phyloP scores from a whole-genome alignment of 129 eudicot species.

The Flaveria linearis region DNA sequence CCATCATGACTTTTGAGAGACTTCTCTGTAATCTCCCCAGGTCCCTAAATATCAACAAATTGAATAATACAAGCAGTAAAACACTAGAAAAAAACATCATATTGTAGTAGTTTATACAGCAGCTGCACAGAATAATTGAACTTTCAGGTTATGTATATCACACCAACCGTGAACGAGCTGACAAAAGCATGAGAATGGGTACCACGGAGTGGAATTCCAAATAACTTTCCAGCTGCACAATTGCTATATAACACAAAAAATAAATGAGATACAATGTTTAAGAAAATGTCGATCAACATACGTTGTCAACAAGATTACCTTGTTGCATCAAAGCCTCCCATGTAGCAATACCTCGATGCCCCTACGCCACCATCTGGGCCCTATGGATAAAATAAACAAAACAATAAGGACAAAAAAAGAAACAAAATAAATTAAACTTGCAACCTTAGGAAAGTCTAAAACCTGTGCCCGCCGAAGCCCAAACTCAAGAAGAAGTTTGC shows the following conservation, averaged over 20 bases:
- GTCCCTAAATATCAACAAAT: slow-evolving; percentile 58
- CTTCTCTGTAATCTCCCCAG: slow-evolving; percentile 84
- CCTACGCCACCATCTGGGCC: slow-evolving; percentile 99
- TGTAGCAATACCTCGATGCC: slow-evolving; percentile 93
- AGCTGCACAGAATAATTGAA: background rate
- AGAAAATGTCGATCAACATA: slow-evolving; percentile 16
- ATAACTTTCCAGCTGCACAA: slow-evolving; percentile 96
- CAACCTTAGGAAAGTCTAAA: background rate
- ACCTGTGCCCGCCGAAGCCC: slow-evolving; percentile 99
- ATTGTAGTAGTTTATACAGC: background rate
- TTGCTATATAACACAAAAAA: slow-evolving; percentile 50
- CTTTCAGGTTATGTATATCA: slow-evolving; percentile 14
- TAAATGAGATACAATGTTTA: slow-evolving; percentile 15
- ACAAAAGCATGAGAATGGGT: slow-evolving; percentile 99
- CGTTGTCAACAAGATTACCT: slow-evolving; percentile 51
- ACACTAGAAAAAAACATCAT: background rate
- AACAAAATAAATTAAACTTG: background rate
- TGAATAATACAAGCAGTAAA: slow-evolving; percentile 9
- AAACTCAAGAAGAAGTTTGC: slow-evolving; percentile 88
- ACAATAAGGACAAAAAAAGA: background rate
- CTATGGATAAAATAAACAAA: slow-evolving; percentile 35
- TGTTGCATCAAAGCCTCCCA: slow-evolving; percentile 99
- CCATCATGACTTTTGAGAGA: slow-evolving; percentile 70
- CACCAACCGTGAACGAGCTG: slow-evolving; percentile 75
- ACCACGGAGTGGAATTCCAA: slow-evolving; percentile 97